phyloP scores from a whole-genome alignment of 1,139 yeast species.

The Yamadazyma jaroonii region DNA sequence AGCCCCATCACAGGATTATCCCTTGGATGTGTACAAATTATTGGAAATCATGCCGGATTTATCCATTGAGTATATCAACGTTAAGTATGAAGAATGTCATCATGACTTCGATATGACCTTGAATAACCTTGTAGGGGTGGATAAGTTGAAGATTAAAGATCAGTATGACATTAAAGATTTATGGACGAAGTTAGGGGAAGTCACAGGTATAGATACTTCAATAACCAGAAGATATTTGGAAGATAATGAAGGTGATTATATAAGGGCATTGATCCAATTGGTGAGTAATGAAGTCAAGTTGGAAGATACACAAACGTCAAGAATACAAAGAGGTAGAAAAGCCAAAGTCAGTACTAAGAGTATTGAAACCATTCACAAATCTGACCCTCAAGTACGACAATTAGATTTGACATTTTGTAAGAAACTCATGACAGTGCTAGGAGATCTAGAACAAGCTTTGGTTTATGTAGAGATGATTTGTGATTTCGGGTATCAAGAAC shows the following conservation, averaged over 20 bases:
- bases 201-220: neutral
- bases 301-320: constrained; percentile 1
- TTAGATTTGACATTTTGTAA: constrained; percentile 31
- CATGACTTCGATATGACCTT: constrained; percentile 4
- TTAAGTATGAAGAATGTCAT: neutral
- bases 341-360: constrained; percentile 12
- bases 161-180: neutral
- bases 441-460: constrained; percentile 33
- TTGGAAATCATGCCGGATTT: constrained; percentile 11
- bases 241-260: constrained; percentile 17
- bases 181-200: neutral
- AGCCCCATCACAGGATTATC: constrained; percentile 5
- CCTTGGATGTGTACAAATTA: constrained; percentile 11
- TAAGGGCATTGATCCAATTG: constrained; percentile 27
- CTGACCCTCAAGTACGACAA: constrained; percentile 21
- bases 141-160: neutral
- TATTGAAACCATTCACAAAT: constrained; percentile 16
- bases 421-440: constrained; percentile 38
- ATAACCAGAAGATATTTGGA: constrained; percentile 6
- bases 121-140: neutral
- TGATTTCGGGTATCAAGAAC: constrained; percentile 6
- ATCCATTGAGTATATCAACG: constrained; percentile 2
- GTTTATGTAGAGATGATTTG: constrained; percentile 19
- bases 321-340: constrained; percentile 25
- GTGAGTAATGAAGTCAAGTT: constrained; percentile 17